These are phyloP conservation scores for Neurospora sp. DNA, from an alignment of 495 filamentous ascomycete species.

Conservation along the genomic window DNA sequence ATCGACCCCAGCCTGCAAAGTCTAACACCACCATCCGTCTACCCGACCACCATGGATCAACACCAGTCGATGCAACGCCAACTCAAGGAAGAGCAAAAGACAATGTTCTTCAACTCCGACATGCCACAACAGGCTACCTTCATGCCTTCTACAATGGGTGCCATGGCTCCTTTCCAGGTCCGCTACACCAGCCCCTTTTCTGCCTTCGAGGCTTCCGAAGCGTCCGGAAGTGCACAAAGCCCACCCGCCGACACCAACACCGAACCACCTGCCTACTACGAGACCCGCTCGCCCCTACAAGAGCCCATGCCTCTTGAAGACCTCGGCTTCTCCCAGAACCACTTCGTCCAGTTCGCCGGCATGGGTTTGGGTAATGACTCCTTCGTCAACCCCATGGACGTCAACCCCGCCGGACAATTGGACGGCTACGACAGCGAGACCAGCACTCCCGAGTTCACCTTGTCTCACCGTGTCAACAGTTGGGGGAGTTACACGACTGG, in stretches of 20 bases:
- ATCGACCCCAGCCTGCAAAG: slow-evolving; percentile 17
- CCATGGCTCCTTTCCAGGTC: slow-evolving; percentile 11
- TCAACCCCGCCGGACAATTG: slow-evolving; percentile 25
- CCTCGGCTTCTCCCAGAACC: slow-evolving; percentile 7
- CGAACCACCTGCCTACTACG: slow-evolving; percentile 21
- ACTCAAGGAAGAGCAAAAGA: slow-evolving; percentile 17
- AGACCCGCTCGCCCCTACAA: slow-evolving; percentile 24
- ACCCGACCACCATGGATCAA: slow-evolving; percentile 1
- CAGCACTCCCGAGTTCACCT: slow-evolving; percentile 7
- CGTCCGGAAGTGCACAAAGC: slow-evolving; percentile 26
- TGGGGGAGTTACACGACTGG: slow-evolving; percentile 12
- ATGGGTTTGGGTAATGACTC: slow-evolving; percentile 14
- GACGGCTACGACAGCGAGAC: slow-evolving; percentile 23
- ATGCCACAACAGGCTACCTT: slow-evolving; percentile 1
- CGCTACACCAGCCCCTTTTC: slow-evolving; percentile 26
- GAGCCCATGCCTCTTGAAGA: slow-evolving; percentile 8
- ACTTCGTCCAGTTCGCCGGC: slow-evolving; percentile 18
- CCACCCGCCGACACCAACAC: slow-evolving; percentile 25
- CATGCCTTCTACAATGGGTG: slow-evolving; percentile 8
- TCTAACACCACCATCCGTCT: neutral
- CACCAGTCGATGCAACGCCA: slow-evolving; percentile 18
- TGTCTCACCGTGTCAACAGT: slow-evolving; percentile 5
- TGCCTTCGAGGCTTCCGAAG: slow-evolving; percentile 22
- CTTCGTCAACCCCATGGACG: slow-evolving; percentile 30
- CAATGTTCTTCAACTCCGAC: slow-evolving; percentile 16